Conservation (phyloP, 345 rosid genomes). For the Arabidopsis thaliana region TAIR10.1 NC_003075.7:9848501-9849000, state of each 20-base stretch:
- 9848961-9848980: slow-evolving; percentile 27
- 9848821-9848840: slow-evolving; percentile 22
- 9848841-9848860: slow-evolving; percentile 28
- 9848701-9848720: slow-evolving; percentile 42
- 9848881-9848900: slow-evolving; percentile 4
- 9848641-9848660: slow-evolving; percentile 37
- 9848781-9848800: neutral
- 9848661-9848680: slow-evolving; percentile 39
- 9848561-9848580: slow-evolving; percentile 2
- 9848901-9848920: slow-evolving; percentile 16
- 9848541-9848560: slow-evolving; percentile 32
- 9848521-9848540: slow-evolving; percentile 27
- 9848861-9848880: slow-evolving; percentile 17
- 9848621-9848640: slow-evolving; percentile 20
- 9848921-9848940: slow-evolving; percentile 47
- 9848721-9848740: slow-evolving; percentile 32
- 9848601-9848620: slow-evolving; percentile 16
- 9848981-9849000: slow-evolving; percentile 79
- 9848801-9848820: neutral
- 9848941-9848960: slow-evolving; percentile 41
- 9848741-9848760: neutral
- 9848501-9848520: neutral
- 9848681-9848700: slow-evolving; percentile 43
- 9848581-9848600: slow-evolving; percentile 35
- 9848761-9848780: neutral